Conservation (phyloP, 2,329 filamentous ascomycete genomes). For the Periconia sp. region DNA sequence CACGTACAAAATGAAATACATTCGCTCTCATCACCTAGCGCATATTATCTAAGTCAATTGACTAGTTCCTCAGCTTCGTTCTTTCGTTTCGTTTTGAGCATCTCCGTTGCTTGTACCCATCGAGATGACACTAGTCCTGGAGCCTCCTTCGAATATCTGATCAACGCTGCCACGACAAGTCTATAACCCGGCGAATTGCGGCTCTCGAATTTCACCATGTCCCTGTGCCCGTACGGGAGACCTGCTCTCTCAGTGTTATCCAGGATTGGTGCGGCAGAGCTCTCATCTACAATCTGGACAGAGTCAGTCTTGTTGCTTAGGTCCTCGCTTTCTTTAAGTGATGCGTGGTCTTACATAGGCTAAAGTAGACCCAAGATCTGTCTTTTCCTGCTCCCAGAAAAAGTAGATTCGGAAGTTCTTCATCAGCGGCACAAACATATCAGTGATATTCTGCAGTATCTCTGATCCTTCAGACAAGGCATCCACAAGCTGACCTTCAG, state of each 20-base stretch:
- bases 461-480: constrained; percentile 58
- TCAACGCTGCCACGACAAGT: constrained; percentile 29
- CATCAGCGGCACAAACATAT: constrained; percentile 47
- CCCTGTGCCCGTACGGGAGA: constrained; percentile 37
- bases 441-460: constrained; percentile 47
- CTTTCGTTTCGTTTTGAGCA: constrained; percentile 15
- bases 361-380: constrained; percentile 39
- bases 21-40: too few relatives aligned
- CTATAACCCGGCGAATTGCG: constrained; percentile 29
- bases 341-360: constrained; percentile 38
- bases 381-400: constrained; percentile 50
- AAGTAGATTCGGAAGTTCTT: constrained; percentile 45
- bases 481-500: constrained; percentile 56
- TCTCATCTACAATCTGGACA: constrained; percentile 38
- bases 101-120: constrained; percentile 18
- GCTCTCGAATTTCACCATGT: constrained; percentile 39
- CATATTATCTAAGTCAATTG: too few relatives aligned
- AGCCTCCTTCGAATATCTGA: constrained; percentile 24
- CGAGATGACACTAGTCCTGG: constrained; percentile 10
- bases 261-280: constrained; percentile 28
- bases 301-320: not conserved
- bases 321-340: too few relatives aligned
- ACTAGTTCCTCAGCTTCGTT: constrained; percentile 20
- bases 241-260: constrained; percentile 45
- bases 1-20: too few relatives aligned